phyloP scores from a whole-genome alignment of 768 basidiomycete genomes.

The Kwoniella europaea region DNA sequence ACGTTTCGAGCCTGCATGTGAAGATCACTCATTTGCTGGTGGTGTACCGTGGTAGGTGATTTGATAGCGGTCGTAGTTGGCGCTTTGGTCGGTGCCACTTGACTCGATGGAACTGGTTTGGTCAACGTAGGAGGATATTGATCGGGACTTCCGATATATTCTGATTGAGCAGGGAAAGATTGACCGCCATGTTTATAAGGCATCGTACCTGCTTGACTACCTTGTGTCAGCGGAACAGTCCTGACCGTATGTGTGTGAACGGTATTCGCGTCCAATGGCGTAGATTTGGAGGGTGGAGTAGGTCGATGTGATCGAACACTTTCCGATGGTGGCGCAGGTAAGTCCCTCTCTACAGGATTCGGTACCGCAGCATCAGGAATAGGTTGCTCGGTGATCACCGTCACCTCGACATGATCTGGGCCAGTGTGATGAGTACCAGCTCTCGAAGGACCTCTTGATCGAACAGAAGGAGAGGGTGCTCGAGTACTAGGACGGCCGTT shows the following conservation, averaged over 20 bases:
- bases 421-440: constrained; percentile 4
- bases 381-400: constrained; percentile 22
- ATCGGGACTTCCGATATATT: constrained; percentile 17
- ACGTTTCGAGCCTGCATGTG: constrained; percentile 14
- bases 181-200: background rate
- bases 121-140: constrained; percentile 14
- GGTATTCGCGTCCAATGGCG: constrained; percentile 5
- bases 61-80: background rate
- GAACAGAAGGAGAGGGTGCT: constrained; percentile 8
- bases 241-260: background rate
- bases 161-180: constrained; percentile 7
- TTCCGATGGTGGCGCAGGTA: constrained; percentile 36
- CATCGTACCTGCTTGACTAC: constrained; percentile 5
- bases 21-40: constrained; percentile 2
- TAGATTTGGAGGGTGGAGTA: constrained; percentile 13
- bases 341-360: constrained; percentile 30
- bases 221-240: background rate
- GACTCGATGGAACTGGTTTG: constrained; percentile 9
- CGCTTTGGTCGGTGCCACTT: constrained; percentile 5
- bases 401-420: constrained; percentile 33
- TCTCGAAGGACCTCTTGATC: background rate
- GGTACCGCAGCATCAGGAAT: constrained; percentile 28
- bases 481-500: constrained; percentile 21
- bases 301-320: constrained; percentile 31
- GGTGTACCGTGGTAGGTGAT: background rate